Base-by-base conservation (phyloP, 257 asterid species). In the Vinca minor region DNA sequence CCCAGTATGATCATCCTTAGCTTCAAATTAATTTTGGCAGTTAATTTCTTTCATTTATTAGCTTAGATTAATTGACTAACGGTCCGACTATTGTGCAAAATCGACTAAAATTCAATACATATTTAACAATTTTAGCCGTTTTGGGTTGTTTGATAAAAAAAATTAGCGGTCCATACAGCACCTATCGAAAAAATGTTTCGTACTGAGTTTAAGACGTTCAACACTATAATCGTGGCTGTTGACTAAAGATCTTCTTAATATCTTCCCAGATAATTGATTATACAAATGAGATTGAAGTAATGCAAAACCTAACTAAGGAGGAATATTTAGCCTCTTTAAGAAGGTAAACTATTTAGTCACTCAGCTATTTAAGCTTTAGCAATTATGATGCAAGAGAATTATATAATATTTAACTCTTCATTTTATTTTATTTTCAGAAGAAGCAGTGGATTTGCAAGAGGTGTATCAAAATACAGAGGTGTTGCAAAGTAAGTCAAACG, bases 371-470 rank as follows among this genome's bases (percentile, higher is more conserved):
- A n/a, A n/a, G n/a, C n/a, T n/a, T n/a, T n/a, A n/a, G n/a, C n/a
- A n/a, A n/a, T n/a, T n/a, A n/a, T n/a, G n/a, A n/a, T n/a, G n/a
- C n/a, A n/a, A n/a, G n/a, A n/a, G n/a, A n/a, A n/a, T n/a, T n/a
- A n/a, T n/a, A n/a, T n/a, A n/a, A 41, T 6, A 5, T 25, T 53
- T 38, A 29, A 54, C 29, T 25, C 59, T 59, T 39, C 20, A 18
- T 20, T 7, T n/a, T n/a, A n/a, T 14, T n/a, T 68, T 57, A 26
- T 46, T 34, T 38, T 45, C 72, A 87, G 96, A 64, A 85, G 87
- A 79, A 88, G 94, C 85, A 88, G 94, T 73, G 96, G 94, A 46
- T 88, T 85, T 25, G 82, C 94, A 58, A 78, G 94, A 74, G 94
- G 94, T 8, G 89, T 74, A 32, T 88, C 96, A 59, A 88, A 84